Percentiles rank a stretch among this genome's conserved stretches.
These are phyloP conservation scores for Komagataella populi DNA, from an alignment of 805 yeast genomes.

Conservation along the genomic window DNA sequence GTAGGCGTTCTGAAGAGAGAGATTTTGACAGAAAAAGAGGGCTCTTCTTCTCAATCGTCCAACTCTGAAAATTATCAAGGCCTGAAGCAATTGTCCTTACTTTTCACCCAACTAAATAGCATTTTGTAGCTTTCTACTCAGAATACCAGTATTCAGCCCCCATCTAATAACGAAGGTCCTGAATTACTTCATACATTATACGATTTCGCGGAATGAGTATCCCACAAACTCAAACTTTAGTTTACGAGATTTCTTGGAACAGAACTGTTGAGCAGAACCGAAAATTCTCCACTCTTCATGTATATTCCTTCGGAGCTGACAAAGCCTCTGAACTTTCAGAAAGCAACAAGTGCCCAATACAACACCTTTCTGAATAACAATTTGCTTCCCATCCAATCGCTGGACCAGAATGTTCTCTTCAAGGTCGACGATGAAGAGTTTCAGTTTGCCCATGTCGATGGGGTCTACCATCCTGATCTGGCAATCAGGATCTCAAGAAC, in stretches of 20 bases:
- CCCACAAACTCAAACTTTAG: not conserved
- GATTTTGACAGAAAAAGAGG: conserved; percentile 7
- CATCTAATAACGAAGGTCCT: not conserved
- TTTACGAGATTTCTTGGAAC: not conserved
- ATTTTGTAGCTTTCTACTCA: conserved; percentile 5
- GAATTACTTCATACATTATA: not conserved
- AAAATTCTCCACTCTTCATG: conserved; percentile 8
- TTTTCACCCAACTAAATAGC: conserved; percentile 16
- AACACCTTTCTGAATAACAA: conserved; percentile 14
- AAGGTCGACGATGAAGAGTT: conserved; percentile 15
- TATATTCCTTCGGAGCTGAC: conserved; percentile 18
- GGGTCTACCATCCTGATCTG: conserved; percentile 15
- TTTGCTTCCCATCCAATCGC: conserved; percentile 18
- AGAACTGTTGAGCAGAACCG: not conserved
- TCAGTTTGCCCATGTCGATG: conserved; percentile 18
- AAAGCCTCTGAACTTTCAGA: conserved; percentile 11
- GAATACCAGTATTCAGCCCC: too few relatives aligned
- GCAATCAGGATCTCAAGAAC: conserved; percentile 21
- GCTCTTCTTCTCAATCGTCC: conserved; percentile 3
- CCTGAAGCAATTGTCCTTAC: conserved; percentile 11
- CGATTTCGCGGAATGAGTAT: not conserved
- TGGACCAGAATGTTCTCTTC: conserved; percentile 20
- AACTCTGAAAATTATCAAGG: conserved; percentile 4
- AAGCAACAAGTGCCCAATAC: conserved; percentile 11
- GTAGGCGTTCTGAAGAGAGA: conserved; percentile 31